Evolutionary conservation across 78 protist genomes (phyloP).

Genomic region (Emiliania huxleyi): DNA sequence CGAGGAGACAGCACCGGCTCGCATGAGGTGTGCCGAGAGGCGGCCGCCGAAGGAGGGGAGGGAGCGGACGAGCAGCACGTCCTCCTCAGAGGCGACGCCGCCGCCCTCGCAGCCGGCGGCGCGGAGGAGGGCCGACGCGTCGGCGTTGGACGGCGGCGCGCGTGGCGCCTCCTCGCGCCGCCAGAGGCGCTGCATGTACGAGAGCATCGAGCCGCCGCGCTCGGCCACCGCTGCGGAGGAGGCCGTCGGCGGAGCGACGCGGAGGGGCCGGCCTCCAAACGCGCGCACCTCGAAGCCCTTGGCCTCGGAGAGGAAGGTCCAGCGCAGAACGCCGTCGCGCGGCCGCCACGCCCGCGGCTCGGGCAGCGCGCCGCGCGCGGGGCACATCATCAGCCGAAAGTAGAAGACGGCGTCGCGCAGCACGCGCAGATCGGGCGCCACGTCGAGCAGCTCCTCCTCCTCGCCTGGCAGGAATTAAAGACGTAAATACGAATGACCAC

Average conservation of each 20-base stretch:
- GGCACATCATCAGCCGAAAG: constrained; percentile 38
- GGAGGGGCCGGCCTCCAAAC: not conserved
- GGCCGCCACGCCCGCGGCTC: not conserved
- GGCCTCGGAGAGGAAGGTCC: not conserved
- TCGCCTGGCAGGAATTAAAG: not conserved
- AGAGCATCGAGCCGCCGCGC: not conserved
- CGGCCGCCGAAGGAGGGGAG: constrained; percentile 45
- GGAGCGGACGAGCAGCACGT: not conserved
- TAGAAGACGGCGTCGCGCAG: constrained; percentile 51
- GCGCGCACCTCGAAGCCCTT: not conserved
- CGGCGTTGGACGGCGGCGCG: constrained; percentile 35
- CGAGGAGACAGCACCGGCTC: too few species aligned
- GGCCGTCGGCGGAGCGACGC: not conserved
- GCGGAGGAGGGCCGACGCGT: not conserved
- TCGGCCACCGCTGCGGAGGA: too few species aligned
- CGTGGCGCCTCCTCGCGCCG: not conserved
- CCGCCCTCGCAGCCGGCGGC: constrained; percentile 22
- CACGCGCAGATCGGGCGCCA: not conserved
- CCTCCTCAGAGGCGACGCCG: constrained; percentile 40
- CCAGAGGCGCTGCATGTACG: not conserved
- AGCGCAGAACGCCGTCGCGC: not conserved
- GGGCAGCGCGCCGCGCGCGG: constrained; percentile 31
- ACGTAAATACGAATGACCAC: too few species aligned
- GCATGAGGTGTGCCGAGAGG: too few species aligned
- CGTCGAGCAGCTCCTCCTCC: not conserved